Base-by-base conservation (phyloP, 371 early-diverging fungal genomes). In the Synchytrium microbalum region DNA sequence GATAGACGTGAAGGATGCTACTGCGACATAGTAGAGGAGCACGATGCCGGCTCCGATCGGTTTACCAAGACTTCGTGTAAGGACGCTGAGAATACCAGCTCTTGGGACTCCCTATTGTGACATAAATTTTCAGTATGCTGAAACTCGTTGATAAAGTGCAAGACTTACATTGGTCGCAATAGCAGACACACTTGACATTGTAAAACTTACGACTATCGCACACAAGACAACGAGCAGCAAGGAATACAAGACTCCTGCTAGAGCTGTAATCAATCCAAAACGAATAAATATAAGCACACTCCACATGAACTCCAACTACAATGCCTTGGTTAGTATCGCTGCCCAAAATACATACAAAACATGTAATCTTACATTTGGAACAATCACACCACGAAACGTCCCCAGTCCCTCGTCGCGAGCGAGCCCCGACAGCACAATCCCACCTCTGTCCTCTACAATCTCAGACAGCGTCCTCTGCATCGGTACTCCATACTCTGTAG, bases 11-110 rank as follows among this genome's bases (percentile, higher is more conserved):
- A 66, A 66, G 53, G 32, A 16, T 13, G 66, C 19, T 10, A 66
- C 62, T 2, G 61, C 66, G 27, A 66, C 10, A 23, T 32, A 59
- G 38, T 59, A 59, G 31, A 59, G 8, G 38, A 59, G 10, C 16
- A 62, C 26, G 58, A 67, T 67, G 14, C 58, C 67, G 19, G 58
- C 62, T n/a, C 67, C 67, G 32, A 67, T 62, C 1, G 62, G 62
- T 2, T 51, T 26, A 2, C 67, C 67, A 2, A 67, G 59, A 3
- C 51, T 23, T 53, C 58, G 13, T 3, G 32, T 32, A 3, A 67
- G 54, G 26, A 67, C 59, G 2, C 56, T 62, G 23, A 32, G 28
- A 8, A 67, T 59, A 2, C 63, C 63, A 32, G 33, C 55, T 14
- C 28, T 24, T 32, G 67, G 63, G 2, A 67, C 53, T 31, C 57